Evolutionary conservation across 2,329 filamentous ascomycete species (phyloP), one percentile per base, ranked within the genome.

Genomic region (Pseudocercospora crystallina): DNA sequence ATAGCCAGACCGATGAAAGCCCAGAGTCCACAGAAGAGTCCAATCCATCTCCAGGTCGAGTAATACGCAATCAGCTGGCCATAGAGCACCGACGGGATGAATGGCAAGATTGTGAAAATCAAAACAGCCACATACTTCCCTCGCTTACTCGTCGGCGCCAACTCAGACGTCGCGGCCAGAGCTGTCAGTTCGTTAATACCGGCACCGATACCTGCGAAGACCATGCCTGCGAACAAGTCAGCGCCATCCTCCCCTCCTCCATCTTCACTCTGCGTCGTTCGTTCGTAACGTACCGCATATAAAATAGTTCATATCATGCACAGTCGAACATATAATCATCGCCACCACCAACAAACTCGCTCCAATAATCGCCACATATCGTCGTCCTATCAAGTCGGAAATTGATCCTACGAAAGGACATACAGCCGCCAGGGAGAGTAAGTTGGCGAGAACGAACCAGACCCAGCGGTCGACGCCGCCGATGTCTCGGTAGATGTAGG

Each of bases 181-280:
- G 85, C 83, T 5, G 83, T 87, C 31, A 88, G 71, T 65, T 87
- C 84, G 58, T 83, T 84, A 53, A 87, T 78, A 3, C 85, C 85
- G 9, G 84, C 83, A 31, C 84, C 85, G 5, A 81, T 72, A 1
- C 85, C 85, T 8, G 83, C 77, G 56, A 87, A 74, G 2, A 77
- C 76, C 76, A 79, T 80, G 36, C 77, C 76, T 79, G 80, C 77
- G 57, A 86, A 85, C 56, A 85, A 84, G 34, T 26, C 20, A 26
- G 20, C 20, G 7, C 20, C 20, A 26, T 26, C 20, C 20, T 26
- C 20, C 20, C 20, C 20, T 26, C 7, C 7, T 7, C 20, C 20
- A 26, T 26, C 20, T n/a, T n/a, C 20, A 7, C 7, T 26, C 7
- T 26, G 3, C 20, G 20, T 7, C 4, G 20, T 26, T 26, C 4